These are phyloP conservation scores for Candida michaelii DNA, from an alignment of 805 yeast genomes.

Conservation along the genomic window DNA sequence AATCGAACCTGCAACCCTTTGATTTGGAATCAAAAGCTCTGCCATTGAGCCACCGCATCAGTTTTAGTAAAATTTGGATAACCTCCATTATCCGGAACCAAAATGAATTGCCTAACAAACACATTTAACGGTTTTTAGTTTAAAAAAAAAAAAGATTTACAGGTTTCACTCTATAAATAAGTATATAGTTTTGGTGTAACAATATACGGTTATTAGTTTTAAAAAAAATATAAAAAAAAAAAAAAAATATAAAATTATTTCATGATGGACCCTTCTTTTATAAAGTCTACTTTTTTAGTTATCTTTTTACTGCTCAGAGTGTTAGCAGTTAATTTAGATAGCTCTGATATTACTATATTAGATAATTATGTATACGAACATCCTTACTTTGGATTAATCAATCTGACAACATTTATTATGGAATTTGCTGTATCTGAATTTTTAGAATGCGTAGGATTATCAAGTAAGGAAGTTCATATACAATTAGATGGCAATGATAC, in stretches of 20 bases:
- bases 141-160: no score
- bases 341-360: no score
- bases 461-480: neutral
- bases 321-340: no score
- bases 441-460: neutral
- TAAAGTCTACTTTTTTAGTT: no score
- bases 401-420: neutral
- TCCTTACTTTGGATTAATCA: neutral
- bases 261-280: no score
- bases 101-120: neutral
- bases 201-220: no score
- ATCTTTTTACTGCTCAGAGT: no score
- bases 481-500: neutral
- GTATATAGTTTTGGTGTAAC: no score
- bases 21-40: constrained; percentile 52
- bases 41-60: constrained; percentile 42
- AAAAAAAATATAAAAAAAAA: no score
- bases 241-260: no score
- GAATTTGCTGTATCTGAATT: neutral
- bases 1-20: constrained; percentile 86
- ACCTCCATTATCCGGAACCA: neutral
- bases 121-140: no score
- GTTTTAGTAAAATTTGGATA: neutral
- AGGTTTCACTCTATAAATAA: no score
- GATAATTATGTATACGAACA: neutral